These are phyloP conservation scores for Ceratonia siliqua DNA, from an alignment of 306 rosid genomes.

Conservation along the genomic window DNA sequence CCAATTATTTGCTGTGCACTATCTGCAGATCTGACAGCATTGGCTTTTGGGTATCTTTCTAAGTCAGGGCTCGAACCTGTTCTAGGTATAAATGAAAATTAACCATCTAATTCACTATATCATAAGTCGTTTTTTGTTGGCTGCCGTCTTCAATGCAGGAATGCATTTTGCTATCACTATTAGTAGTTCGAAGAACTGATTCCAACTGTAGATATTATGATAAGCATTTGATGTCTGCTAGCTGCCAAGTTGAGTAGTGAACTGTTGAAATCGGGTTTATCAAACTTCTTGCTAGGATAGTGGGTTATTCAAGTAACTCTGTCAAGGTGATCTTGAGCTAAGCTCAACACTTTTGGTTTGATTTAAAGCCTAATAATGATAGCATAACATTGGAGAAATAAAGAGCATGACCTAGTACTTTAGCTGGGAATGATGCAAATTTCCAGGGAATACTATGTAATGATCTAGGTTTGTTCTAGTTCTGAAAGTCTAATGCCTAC, in stretches of 20 bases:
- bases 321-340: neutral
- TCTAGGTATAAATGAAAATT: constrained; percentile 65
- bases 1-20: constrained; percentile 88
- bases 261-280: constrained; percentile 10
- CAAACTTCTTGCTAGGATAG: constrained; percentile 11
- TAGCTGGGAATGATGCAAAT: neutral
- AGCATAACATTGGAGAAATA: neutral
- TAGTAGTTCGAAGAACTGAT: constrained; percentile 22
- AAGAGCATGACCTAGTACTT: constrained; percentile 6
- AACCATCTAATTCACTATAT: constrained; percentile 19
- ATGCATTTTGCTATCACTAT: neutral
- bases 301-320: neutral
- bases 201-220: neutral
- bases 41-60: constrained; percentile 75
- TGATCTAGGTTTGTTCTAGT: neutral
- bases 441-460: neutral
- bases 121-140: neutral
- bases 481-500: neutral
- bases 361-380: neutral
- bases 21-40: constrained; percentile 82
- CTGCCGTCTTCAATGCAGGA: constrained; percentile 15
- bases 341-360: constrained; percentile 4
- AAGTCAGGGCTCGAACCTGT: constrained; percentile 81
- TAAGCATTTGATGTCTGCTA: constrained; percentile 18
- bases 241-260: constrained; percentile 12